A percentile compares a stretch with the other conserved stretches of the same genome.
Evolutionary conservation across 768 basidiomycete genomes (phyloP).

Genomic region (Mycena olivaceomarginata): DNA sequence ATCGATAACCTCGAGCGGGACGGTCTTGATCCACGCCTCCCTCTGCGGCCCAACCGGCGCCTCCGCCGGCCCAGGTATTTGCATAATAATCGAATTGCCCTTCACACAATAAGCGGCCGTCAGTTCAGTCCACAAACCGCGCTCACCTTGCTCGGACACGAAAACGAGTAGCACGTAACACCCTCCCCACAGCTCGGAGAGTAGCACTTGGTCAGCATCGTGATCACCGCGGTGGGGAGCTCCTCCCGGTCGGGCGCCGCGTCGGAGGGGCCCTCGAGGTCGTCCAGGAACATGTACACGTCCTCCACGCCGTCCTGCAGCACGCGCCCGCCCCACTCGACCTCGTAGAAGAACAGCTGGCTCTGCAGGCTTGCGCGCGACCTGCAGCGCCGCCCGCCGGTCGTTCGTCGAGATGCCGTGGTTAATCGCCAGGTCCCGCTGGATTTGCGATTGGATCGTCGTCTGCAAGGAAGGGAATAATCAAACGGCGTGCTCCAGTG

Average conservation of each 20-base stretch:
- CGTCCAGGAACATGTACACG: constrained; percentile 95
- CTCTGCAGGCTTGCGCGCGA: constrained; percentile 94
- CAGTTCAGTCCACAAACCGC: neutral
- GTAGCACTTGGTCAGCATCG: constrained; percentile 93
- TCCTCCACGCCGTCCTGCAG: constrained; percentile 94
- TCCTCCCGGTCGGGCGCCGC: constrained; percentile 77
- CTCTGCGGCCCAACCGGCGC: constrained; percentile 53
- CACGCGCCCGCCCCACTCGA: constrained; percentile 92
- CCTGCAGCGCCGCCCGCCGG: constrained; percentile 88
- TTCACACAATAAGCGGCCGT: constrained; percentile 41
- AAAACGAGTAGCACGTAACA: constrained; percentile 86
- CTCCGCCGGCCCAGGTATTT: constrained; percentile 55
- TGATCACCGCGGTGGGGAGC: constrained; percentile 92
- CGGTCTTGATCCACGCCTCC: constrained; percentile 68
- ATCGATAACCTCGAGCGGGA: constrained; percentile 60
- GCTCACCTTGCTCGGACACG: constrained; percentile 78
- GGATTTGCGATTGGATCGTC: constrained; percentile 91
- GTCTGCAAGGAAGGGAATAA: constrained; percentile 68
- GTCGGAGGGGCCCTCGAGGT: constrained; percentile 80
- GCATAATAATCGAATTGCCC: constrained; percentile 56
- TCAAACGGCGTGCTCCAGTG: neutral
- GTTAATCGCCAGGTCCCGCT: constrained; percentile 86
- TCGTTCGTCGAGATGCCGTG: constrained; percentile 86
- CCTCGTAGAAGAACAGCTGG: constrained; percentile 97
- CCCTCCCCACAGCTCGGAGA: constrained; percentile 91